Evolutionary conservation across 345 rosid species (phyloP).

Genomic region (Melaleuca quinquenervia): DNA sequence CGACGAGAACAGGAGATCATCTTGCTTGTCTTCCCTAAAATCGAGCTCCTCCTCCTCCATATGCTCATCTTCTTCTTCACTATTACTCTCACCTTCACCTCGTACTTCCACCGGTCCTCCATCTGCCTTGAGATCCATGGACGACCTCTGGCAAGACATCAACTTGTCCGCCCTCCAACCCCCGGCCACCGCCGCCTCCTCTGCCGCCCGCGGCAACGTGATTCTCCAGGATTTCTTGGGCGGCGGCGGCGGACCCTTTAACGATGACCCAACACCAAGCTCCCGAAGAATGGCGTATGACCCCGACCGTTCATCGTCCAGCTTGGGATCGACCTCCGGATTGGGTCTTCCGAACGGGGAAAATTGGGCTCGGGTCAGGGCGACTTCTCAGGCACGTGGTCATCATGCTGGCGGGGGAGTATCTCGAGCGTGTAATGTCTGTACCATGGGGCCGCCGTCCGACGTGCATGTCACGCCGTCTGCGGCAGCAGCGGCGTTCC

Average conservation of each 20-base stretch:
- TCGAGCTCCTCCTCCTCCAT: neutral
- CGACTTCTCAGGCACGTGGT: neutral
- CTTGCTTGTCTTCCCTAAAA: neutral
- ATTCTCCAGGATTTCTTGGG: conserved; percentile 4
- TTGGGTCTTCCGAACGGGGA: neutral
- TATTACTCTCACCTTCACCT: neutral
- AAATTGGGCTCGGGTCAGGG: neutral
- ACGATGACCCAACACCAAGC: neutral
- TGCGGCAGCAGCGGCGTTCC: neutral
- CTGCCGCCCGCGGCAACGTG: neutral
- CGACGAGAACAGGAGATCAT: neutral
- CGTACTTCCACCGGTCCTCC: neutral
- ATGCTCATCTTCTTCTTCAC: neutral
- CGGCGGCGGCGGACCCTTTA: neutral
- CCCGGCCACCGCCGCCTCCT: neutral
- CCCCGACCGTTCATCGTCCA: neutral
- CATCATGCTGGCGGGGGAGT: neutral
- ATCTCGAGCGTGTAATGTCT: neutral
- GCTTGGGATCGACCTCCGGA: neutral
- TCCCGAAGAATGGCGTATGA: neutral
- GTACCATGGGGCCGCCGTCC: neutral
- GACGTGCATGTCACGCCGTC: neutral
- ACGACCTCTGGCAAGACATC: conserved; percentile 1
- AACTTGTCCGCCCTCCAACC: neutral
- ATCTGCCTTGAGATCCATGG: neutral